Evolutionary conservation across 192 early-diverging fungal species (phyloP).

Genomic region (Diversispora epigaea): DNA sequence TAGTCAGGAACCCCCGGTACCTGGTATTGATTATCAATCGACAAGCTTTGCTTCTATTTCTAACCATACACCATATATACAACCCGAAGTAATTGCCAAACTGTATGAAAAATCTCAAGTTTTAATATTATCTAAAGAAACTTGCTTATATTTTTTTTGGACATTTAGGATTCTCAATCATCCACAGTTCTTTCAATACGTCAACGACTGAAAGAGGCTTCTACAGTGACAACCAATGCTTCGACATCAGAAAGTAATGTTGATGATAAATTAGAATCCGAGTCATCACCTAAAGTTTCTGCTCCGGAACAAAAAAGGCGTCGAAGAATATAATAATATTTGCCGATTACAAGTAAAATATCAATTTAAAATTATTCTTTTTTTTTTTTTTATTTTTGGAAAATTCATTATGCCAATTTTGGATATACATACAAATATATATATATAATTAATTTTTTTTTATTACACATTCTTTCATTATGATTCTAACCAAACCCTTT

Average conservation of each 20-base stretch:
- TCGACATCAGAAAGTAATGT: neutral
- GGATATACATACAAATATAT: too few relatives aligned
- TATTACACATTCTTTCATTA: too few relatives aligned
- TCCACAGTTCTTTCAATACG: conserved; percentile 21
- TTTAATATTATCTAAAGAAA: neutral
- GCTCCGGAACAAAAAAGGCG: neutral
- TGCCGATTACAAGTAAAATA: too few relatives aligned
- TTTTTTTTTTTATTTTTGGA: too few relatives aligned
- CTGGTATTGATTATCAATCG: conserved; percentile 23
- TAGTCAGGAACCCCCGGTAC: conserved; percentile 30
- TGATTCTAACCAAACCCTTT: too few relatives aligned
- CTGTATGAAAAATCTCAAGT: neutral
- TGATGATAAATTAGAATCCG: neutral
- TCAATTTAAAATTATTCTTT: too few relatives aligned
- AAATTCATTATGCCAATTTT: too few relatives aligned
- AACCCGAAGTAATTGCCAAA: neutral
- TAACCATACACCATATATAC: neutral
- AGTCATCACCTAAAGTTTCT: neutral
- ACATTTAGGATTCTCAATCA: neutral
- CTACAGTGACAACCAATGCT: neutral
- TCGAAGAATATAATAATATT: conserved; percentile 1
- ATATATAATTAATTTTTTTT: too few relatives aligned
- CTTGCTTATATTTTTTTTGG: neutral
- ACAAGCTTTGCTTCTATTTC: neutral
- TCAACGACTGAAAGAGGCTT: conserved; percentile 17